Evolutionary conservation across 495 filamentous ascomycete species (phyloP).

Genomic region (Amniculicola lignicola): DNA sequence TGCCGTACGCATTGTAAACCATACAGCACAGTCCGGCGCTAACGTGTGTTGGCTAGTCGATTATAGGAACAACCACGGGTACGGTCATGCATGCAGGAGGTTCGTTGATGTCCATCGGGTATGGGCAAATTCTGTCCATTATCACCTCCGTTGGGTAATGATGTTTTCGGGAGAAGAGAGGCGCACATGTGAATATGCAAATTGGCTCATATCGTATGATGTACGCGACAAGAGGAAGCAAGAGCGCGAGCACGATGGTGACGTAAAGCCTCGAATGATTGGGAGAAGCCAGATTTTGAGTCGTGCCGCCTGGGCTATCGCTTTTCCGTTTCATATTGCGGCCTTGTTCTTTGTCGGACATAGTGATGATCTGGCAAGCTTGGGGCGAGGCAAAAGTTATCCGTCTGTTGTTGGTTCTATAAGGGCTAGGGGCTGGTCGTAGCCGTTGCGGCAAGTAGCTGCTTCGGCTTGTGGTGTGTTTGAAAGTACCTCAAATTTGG

Average conservation of each 20-base stretch:
- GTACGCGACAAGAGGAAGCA: conserved; percentile 4
- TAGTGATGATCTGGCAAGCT: conserved; percentile 2
- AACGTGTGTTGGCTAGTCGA: not conserved
- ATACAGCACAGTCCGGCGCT: not conserved
- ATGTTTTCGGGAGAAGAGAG: conserved; percentile 3
- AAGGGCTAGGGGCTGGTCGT: not conserved
- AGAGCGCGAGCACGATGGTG: not conserved
- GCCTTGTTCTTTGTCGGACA: conserved; percentile 3
- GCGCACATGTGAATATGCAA: conserved; percentile 6
- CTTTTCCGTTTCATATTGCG: conserved; percentile 2
- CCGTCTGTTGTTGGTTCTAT: no score
- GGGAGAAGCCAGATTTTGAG: conserved; percentile 4
- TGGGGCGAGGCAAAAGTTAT: conserved; percentile 2
- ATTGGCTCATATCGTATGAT: conserved; percentile 4
- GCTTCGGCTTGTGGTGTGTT: conserved; percentile 4
- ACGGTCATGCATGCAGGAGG: conserved; percentile 3
- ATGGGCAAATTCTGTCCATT: not conserved
- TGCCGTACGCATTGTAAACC: not conserved
- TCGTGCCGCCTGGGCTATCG: conserved; percentile 2
- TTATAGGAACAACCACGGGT: conserved; percentile 2
- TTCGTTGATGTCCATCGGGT: not conserved
- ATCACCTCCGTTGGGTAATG: not conserved
- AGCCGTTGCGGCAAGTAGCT: conserved; percentile 3
- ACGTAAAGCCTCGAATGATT: conserved; percentile 2
- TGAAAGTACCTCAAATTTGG: conserved; percentile 1